Base-by-base conservation (phyloP, 2,329 filamentous ascomycete genomes). In the Apiospora saccharicola region DNA sequence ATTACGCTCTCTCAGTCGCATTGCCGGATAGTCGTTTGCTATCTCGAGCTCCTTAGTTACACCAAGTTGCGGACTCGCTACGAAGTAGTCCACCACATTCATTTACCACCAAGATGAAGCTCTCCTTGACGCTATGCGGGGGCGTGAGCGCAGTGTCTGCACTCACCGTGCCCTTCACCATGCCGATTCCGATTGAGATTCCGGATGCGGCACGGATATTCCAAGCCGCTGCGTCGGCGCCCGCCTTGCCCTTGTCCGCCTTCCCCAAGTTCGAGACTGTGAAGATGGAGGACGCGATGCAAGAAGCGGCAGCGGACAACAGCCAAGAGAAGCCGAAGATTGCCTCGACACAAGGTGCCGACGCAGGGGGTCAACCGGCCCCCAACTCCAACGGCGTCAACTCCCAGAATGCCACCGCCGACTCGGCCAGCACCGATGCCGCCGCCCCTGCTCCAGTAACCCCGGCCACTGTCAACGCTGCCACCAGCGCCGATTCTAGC, bases 51-150 rank as follows among this genome's bases (percentile, higher is more conserved):
- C 30, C 41, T 19, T 14, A 41, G 19, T 22, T 12, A 34, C 22
- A 34, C 22, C 57, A 64, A 64, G 57, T 64, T 41, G 1, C 30
- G 57, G 57, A 64, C 57, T 64, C 57, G 13, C 57, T 64, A 64
- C 57, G 19, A 64, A 64, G 57, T 14, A 41, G 57, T 41, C 57
- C 34, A 41, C 57, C 34, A 64, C 57, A 10, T 22, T 64, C 57
- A 14, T 64, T 64, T 34, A 41, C 34, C 30, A 34, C 19, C 4
- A 61, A 8, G 16, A 64, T 64, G 57, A 41, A n/a, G 57, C 5
- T 64, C 10, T 14, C 34, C 22, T 5, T 22, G 10, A 19, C 34
- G 22, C 10, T 64, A 41, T 64, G 57, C 34, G 57, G 57, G 10
- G 57, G 57, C 34, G 22, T 64, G 22, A 64, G 34, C 34, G 57